phyloP scores from a whole-genome alignment of 2,329 filamentous ascomycete species.

The Fusarium sp. region DNA sequence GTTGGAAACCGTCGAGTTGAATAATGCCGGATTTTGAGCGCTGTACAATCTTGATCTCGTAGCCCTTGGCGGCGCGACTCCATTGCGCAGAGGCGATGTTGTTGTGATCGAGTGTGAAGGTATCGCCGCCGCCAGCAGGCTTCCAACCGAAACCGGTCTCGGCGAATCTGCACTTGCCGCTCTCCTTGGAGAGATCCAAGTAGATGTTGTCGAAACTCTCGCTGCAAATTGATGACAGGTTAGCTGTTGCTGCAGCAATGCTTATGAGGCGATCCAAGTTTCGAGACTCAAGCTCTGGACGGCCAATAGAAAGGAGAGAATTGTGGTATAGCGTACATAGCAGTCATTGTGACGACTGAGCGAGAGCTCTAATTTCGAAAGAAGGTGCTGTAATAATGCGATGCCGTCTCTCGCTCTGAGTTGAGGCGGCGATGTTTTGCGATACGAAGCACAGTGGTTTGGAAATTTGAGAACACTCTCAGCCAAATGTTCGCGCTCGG shows the following conservation, averaged over 20 bases:
- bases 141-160: conserved; percentile 98
- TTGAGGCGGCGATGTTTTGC: conserved; percentile 23
- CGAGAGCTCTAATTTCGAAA: conserved; percentile 12
- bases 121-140: conserved; percentile 86
- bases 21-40: conserved; percentile 84
- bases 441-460: conserved; percentile 34
- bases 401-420: conserved; percentile 19
- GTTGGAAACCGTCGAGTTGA: conserved; percentile 94
- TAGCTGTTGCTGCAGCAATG: conserved; percentile 38
- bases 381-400: background rate
- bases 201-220: conserved; percentile 99
- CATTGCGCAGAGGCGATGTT: conserved; percentile 92
- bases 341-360: conserved; percentile 53
- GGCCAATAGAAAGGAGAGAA: background rate
- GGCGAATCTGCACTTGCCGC: conserved; percentile 93
- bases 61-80: conserved; percentile 93
- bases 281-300: conserved; percentile 5
- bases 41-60: conserved; percentile 92
- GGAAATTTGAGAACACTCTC: conserved; percentile 42
- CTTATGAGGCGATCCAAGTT: conserved; percentile 7
- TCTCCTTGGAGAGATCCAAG: conserved; percentile 93
- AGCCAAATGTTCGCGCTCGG: conserved; percentile 35
- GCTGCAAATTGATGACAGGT: conserved; percentile 55
- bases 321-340: conserved; percentile 53
- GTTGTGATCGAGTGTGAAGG: conserved; percentile 90